phyloP scores from a whole-genome alignment of 2,329 filamentous ascomycete genomes.

The Aureobasidium sp. region DNA sequence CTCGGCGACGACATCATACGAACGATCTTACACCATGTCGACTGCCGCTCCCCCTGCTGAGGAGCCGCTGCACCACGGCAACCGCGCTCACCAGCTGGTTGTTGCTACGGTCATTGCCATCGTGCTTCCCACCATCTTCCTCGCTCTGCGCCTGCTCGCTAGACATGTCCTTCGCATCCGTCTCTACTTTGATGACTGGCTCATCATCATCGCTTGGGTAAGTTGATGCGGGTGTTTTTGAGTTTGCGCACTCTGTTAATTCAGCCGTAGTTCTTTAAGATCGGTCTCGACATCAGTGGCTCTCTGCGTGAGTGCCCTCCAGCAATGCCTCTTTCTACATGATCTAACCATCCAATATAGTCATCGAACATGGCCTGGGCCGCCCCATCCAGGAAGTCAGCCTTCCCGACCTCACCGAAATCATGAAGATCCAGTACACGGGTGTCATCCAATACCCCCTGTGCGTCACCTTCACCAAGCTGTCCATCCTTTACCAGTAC shows the following conservation, averaged over 20 bases:
- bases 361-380: constrained; percentile 15
- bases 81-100: constrained; percentile 7
- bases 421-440: constrained; percentile 14
- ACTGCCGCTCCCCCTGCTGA: background rate
- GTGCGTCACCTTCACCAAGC: constrained; percentile 16
- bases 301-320: constrained; percentile 8
- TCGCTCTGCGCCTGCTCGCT: constrained; percentile 12
- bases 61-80: background rate
- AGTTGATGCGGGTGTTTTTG: background rate
- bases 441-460: constrained; percentile 14
- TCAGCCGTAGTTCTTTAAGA: constrained; percentile 12
- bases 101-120: constrained; percentile 14
- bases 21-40: background rate
- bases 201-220: constrained; percentile 14
- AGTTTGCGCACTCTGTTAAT: background rate
- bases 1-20: background rate
- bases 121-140: constrained; percentile 10
- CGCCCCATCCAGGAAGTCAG: constrained; percentile 5
- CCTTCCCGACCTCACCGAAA: background rate
- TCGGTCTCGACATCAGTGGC: constrained; percentile 15
- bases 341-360: background rate
- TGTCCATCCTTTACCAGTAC: constrained; percentile 16
- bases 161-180: constrained; percentile 12
- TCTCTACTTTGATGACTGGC: constrained; percentile 15
- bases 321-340: background rate